Conservation (phyloP, 768 basidiomycete species). For the Termitomyces sp. region DNA sequence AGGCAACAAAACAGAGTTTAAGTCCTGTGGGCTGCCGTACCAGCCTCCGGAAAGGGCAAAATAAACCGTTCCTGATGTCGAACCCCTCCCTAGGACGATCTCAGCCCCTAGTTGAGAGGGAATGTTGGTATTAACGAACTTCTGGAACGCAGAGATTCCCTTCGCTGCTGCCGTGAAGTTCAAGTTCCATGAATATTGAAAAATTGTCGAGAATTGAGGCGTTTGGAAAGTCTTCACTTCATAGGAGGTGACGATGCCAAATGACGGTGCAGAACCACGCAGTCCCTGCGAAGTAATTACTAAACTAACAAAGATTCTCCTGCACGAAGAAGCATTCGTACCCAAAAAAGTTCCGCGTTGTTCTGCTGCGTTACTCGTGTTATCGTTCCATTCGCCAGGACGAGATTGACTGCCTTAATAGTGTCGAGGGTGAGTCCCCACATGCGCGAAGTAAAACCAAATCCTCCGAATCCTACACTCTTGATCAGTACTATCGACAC, state of each 20-base stretch:
- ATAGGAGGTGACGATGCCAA: slow-evolving; percentile 18
- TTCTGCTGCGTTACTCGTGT: slow-evolving; percentile 30
- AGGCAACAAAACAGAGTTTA: slow-evolving; percentile 13
- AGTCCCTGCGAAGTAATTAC: slow-evolving; percentile 6
- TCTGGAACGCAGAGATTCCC: slow-evolving; percentile 30
- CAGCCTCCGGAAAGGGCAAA: slow-evolving; percentile 28
- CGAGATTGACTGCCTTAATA: slow-evolving; percentile 35
- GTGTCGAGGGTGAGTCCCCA: slow-evolving; percentile 52
- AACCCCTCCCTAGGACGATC: slow-evolving; percentile 25
- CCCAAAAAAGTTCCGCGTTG: slow-evolving; percentile 43
- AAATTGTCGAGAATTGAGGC: slow-evolving; percentile 16
- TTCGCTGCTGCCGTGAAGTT: slow-evolving; percentile 24
- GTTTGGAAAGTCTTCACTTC: slow-evolving; percentile 16
- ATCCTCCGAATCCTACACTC: slow-evolving; percentile 38
- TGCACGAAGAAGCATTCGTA: not conserved
- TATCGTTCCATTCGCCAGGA: slow-evolving; percentile 43
- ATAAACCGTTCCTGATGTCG: slow-evolving; percentile 23
- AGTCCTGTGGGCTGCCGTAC: slow-evolving; percentile 9
- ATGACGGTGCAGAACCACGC: slow-evolving; percentile 19
- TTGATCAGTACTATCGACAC: not conserved
- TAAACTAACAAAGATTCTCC: not conserved
- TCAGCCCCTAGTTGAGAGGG: slow-evolving; percentile 32
- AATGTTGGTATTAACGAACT: slow-evolving; percentile 28
- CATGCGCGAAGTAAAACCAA: slow-evolving; percentile 42
- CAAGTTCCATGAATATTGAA: slow-evolving; percentile 34